Conservation (phyloP, 208 protist genomes). For the Borovskyia barvae region DNA sequence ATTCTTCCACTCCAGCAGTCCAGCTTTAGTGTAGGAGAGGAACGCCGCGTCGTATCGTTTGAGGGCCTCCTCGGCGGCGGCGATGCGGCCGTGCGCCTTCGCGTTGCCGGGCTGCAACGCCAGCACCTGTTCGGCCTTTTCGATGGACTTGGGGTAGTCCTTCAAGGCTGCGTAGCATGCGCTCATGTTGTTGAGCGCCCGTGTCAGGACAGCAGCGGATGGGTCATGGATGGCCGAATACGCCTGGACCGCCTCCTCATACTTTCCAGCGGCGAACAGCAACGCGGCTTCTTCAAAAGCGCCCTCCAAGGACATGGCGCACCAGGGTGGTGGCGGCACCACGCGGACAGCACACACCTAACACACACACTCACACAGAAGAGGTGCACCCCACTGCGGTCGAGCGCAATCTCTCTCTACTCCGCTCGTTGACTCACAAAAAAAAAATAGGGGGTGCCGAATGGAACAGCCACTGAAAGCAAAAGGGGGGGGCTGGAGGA, state of each 20-base stretch:
- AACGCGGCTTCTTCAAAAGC: slow-evolving; percentile 47
- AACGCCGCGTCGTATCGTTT: slow-evolving; percentile 68
- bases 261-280: slow-evolving; percentile 46
- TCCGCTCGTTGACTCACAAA: no score
- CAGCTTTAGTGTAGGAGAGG: slow-evolving; percentile 34
- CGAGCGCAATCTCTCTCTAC: no score
- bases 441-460: no score
- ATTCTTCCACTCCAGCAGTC: slow-evolving; percentile 30
- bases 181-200: slow-evolving; percentile 80
- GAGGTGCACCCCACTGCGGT: no score
- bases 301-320: slow-evolving; percentile 42
- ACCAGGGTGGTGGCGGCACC: no score
- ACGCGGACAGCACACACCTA: no score
- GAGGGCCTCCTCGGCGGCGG: slow-evolving; percentile 66
- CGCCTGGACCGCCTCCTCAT: slow-evolving; percentile 44
- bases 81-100: slow-evolving; percentile 60
- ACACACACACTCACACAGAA: no score
- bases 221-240: slow-evolving; percentile 44
- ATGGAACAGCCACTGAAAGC: no score
- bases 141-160: slow-evolving; percentile 54
- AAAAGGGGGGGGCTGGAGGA: no score
- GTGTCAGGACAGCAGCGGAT: slow-evolving; percentile 29
- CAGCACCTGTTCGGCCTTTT: slow-evolving; percentile 47
- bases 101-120: slow-evolving; percentile 44
- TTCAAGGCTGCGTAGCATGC: slow-evolving; percentile 67